Evolutionary conservation across 352 stramenopile species (phyloP), one percentile per base, ranked within the genome.

Genomic region (Phytophthora podocarpi): DNA sequence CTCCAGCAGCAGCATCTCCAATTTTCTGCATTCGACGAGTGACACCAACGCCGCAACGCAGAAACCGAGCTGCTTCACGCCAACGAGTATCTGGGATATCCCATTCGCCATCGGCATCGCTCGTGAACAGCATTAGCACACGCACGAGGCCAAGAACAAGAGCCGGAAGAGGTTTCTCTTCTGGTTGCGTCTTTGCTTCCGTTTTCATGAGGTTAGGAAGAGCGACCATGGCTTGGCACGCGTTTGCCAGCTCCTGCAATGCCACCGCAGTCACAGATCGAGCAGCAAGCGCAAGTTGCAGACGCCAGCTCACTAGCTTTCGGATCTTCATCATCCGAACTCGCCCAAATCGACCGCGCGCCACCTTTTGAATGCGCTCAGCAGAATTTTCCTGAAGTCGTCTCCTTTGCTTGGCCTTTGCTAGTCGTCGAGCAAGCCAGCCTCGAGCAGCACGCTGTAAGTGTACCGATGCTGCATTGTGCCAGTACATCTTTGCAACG

Each of bases 91-190:
- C 73, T n/a, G 72, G 45, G 2, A 95, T 59, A n/a, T 84, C 62
- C 47, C 80, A 72, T 21, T 84, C 79, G 1, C 69, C 48, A 52
- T 90, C 79, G 3, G 46, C 39, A 46, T 92, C 73, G 27, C 72
- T 79, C 11, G 79, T 87, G 30, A 87, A 82, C 13, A 92, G 47
- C 68, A 90, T 89, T 7, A 95, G 47, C 13, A 95, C 37, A 15
- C 86, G 82, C 5, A 93, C 75, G 23, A 95, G 67, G 1, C 84
- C 84, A 4, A 95, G 71, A 2, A 92, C 80, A 13, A 91, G 64
- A 10, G 82, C 64, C 24, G 80, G 62, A 26, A 89, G 52, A 20
- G 67, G 46, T 9, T 62, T 62, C 9, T 45, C 37, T 2, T 54
- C 4, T 15, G 30, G n/a, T 5, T 34, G 21, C 15, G 12, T 5